Base-by-base conservation (phyloP, 1,284 basidiomycete genomes). In the Rhodotorula sp. region DNA sequence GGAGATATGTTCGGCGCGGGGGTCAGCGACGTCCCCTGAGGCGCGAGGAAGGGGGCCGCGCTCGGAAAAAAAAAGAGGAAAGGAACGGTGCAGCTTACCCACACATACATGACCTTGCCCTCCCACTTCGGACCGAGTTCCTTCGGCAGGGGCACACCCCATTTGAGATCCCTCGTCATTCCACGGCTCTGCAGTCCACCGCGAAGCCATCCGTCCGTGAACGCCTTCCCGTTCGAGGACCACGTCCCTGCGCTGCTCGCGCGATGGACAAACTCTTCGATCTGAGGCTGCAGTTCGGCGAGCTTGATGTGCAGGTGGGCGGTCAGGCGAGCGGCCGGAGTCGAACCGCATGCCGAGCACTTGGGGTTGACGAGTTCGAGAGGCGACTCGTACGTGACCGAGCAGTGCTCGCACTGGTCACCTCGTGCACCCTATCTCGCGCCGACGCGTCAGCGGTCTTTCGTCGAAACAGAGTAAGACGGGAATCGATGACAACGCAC, bases 321-420 rank as follows among this genome's bases (percentile, higher is more conserved):
- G 1, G 96, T 95, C 53, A 79, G 78, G 56, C 78, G 77, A 42
- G 77, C 73, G 51, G 79, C 68, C 80, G 98, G 96, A 0, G 85
- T 84, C 79, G 88, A 89, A 80, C 91, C 85, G 77, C 82, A 83
- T n/a, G 97, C 85, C 75, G 96, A 89, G 82, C 96, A 99, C 49
- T 93, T 88, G n/a, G 96, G 96, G 78, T 95, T 89, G 81, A 96
- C 86, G 71, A 99, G 87, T 78, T 97, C 94, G 70, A 95, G 87
- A 3, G 94, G 91, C 71, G 96, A 95, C 48, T 85, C 84, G 64
- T 96, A 87, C 14, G 95, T 96, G 74, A 93, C 87, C 55, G 90
- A 88, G 79, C 96, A 99, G 70, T 88, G 86, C 81, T 99, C 96
- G 82, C 96, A 99, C 84, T 99, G 96, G 81, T 99, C 96, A 17